Evolutionary conservation across 2,329 filamentous ascomycete genomes (phyloP), one percentile per base, ranked within the genome.

Genomic region (Hypoxylon sp.): DNA sequence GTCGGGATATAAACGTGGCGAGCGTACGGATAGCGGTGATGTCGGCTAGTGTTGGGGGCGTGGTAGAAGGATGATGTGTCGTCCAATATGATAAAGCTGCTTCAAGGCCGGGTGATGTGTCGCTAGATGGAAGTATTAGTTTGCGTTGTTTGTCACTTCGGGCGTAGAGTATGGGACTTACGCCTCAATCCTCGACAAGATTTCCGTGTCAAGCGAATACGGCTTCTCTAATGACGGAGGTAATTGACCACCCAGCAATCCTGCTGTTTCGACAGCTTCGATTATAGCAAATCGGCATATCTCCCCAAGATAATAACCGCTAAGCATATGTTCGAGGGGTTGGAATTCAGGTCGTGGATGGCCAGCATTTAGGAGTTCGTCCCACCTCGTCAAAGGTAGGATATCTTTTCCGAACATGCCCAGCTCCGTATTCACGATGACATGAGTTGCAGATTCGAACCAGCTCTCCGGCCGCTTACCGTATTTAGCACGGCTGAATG

Each of bases 241-340:
- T 9, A 90, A 78, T 4, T 86, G 76, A 9, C 88, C 88, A 1
- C 86, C 87, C 51, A 91, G 83, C 0, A 90, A 71, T 0, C 84
- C 87, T 0, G 85, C 83, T 0, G 81, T 83, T 62, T 84, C 79
- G 52, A 91, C 84, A 0, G 88, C 88, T 67, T 91, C 89, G 22
- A 90, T 69, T 47, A 91, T 79, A 0, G 85, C 83, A 11, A 88
- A 78, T 17, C 90, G 84, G 71, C 84, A 87, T 51, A 92, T 85
- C 77, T 92, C 90, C 52, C 90, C 90, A 2, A 92, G 79, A 74
- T 92, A 92, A 74, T 86, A 88, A 37, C 90, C 90, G 72, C 88
- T 88, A 46, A 91, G 86, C 69, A 91, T 81, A 53, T 79, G 76
- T 63, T 80, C 73, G 31, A 82, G 72, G 17, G 82, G 82, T 55